Conservation (phyloP, 106 monocot genomes). For the Acorus gramineus region DNA sequence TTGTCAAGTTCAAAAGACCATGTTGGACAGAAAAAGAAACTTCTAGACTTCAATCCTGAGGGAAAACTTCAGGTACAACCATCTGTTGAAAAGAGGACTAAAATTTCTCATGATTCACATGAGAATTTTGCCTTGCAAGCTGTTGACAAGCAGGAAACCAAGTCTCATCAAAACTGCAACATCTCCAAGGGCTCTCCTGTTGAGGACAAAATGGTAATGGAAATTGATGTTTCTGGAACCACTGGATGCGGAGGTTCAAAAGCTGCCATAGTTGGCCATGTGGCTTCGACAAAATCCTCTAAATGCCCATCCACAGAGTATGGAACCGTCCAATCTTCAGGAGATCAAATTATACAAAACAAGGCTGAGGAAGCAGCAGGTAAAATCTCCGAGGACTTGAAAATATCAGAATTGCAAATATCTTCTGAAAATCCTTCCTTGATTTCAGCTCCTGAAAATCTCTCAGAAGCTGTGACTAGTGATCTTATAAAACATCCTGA, state of each 20-base stretch:
- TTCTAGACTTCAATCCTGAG: too few relatives aligned
- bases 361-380: slow-evolving; percentile 6
- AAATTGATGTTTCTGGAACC: too few relatives aligned
- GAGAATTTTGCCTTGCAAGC: too few relatives aligned
- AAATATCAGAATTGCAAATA: not conserved
- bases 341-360: slow-evolving; percentile 6
- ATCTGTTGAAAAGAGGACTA: too few relatives aligned
- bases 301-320: not conserved
- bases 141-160: too few relatives aligned
- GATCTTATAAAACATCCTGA: slow-evolving; percentile 1
- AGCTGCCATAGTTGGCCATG: too few relatives aligned
- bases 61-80: too few relatives aligned
- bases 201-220: too few relatives aligned
- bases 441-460: not conserved
- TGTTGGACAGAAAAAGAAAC: slow-evolving; percentile 6
- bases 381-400: slow-evolving; percentile 1
- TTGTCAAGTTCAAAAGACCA: slow-evolving; percentile 1
- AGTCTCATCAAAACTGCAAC: too few relatives aligned
- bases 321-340: slow-evolving; percentile 11
- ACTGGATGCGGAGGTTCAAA: too few relatives aligned
- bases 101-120: too few relatives aligned
- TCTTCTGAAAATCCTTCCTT: not conserved
- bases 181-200: too few relatives aligned
- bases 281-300: slow-evolving; percentile 6
- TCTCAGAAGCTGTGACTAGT: slow-evolving; percentile 4